Percentiles rank a stretch among this genome's conserved stretches.
Evolutionary conservation across 148 eudicot genomes (phyloP).

Genomic region (Heliamphora exappendiculata): DNA sequence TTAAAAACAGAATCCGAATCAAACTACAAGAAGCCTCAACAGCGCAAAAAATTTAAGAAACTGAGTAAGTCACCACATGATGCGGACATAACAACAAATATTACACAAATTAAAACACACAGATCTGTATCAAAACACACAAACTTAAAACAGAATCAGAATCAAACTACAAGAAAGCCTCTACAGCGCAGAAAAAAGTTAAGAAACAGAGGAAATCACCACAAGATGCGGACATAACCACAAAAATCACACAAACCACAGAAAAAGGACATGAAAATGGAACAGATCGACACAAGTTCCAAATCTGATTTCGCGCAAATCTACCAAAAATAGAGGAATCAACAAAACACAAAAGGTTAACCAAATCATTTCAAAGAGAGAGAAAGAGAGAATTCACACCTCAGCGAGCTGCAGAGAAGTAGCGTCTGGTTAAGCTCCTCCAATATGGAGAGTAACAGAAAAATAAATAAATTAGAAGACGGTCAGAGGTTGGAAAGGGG

Average conservation of each 20-base stretch:
- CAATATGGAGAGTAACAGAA: not conserved
- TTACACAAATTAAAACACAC: too few species aligned
- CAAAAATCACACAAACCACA: not conserved
- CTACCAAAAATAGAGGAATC: not conserved
- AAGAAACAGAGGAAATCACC: not conserved
- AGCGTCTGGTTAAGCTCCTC: not conserved
- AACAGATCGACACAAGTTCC: not conserved
- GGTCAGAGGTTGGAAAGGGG: not conserved
- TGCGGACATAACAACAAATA: too few species aligned
- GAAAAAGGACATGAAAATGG: not conserved
- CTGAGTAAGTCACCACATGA: too few species aligned
- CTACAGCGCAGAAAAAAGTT: not conserved
- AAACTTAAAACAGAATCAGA: not conserved
- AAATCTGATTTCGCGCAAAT: not conserved
- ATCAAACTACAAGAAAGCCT: not conserved
- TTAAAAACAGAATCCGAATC: too few species aligned
- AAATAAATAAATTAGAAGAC: not conserved
- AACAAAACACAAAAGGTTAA: not conserved
- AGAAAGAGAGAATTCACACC: not conserved
- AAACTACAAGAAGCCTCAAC: too few species aligned
- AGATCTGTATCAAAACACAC: not conserved
- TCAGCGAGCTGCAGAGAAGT: conserved; percentile 3
- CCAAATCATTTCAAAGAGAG: not conserved
- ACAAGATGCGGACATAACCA: not conserved
- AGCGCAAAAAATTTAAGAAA: too few species aligned